Base-by-base conservation (phyloP, 192 early-diverging fungal genomes). In the Podila clonocystis region DNA sequence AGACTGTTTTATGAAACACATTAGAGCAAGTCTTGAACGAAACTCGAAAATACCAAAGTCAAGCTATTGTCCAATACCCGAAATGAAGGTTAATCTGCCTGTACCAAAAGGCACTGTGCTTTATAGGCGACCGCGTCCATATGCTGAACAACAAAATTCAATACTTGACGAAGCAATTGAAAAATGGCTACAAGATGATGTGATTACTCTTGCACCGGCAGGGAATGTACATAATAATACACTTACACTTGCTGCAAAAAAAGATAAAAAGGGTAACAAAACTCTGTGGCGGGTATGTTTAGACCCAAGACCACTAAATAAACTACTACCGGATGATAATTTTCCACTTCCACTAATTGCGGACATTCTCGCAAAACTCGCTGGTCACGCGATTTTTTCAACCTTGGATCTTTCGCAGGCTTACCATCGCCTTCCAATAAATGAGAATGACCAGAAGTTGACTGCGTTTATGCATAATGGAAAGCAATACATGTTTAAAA, bases 391-490 rank as follows among this genome's bases (percentile, higher is more conserved):
- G 48, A 57, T 72, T 28, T 65, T 33, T 24, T 63, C 63, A 24
- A 70, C 69, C 1, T 28, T 72, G 17, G 70, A 82, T 50, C 66
- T 82, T 0, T 31, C 68, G 1, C 41, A 61, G 22, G 59, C 59
- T n/a, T n/a, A n/a, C n/a, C n/a, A n/a, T n/a, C n/a, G n/a, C n/a
- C n/a, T n/a, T n/a, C n/a, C n/a, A n/a, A 11, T 62, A 61, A 19
- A 58, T 12, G 67, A 38, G 5, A 63, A 82, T 63, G 67, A 67
- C 34, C 67, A 63, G 38, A 61, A 67, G 9, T 60, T 60, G 9
- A 58, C 65, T 4, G n/a, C n/a, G n/a, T 83, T 83, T n/a, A 83
- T 50, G 29, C 67, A 72, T 26, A 36, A 41, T 11, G 65, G 63
- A 5, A 58, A 7, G 6, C 69, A 75, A 36, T 75, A 72, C 20